Conservation (phyloP, 2,329 filamentous ascomycete genomes). For the Calonectria multiphialidica region DNA sequence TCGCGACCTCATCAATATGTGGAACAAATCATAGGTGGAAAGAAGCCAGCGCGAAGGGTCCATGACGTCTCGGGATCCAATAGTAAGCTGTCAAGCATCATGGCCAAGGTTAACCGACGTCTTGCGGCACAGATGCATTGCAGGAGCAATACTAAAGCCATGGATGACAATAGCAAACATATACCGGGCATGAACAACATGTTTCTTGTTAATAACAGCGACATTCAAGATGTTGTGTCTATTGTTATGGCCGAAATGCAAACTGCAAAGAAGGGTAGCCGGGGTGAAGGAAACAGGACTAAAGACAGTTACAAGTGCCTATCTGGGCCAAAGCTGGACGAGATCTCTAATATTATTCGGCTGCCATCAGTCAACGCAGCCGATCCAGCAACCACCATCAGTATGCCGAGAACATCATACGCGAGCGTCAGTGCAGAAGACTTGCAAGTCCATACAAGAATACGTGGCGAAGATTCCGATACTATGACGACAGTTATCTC, state of each 20-base stretch:
- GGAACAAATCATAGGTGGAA: neutral
- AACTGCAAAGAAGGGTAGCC: conserved; percentile 6
- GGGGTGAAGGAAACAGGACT: conserved; percentile 13
- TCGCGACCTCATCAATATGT: neutral
- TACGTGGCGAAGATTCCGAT: conserved; percentile 30
- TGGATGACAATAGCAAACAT: conserved; percentile 26
- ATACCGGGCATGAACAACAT: conserved; percentile 25
- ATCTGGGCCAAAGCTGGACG: conserved; percentile 36
- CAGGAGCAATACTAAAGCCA: conserved; percentile 29
- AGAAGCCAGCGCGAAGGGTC: neutral
- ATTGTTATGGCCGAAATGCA: conserved; percentile 34
- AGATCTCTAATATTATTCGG: conserved; percentile 38
- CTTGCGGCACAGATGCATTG: conserved; percentile 32
- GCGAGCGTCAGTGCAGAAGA: conserved; percentile 37
- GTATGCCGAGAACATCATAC: conserved; percentile 47
- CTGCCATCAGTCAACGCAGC: conserved; percentile 37
- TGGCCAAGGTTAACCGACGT: conserved; percentile 35
- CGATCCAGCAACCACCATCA: conserved; percentile 51
- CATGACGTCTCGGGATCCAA: neutral
- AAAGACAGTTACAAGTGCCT: conserved; percentile 16
- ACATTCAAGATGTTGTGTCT: conserved; percentile 40
- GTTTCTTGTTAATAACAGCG: conserved; percentile 39
- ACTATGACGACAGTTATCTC: conserved; percentile 46
- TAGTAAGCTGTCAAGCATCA: conserved; percentile 18
- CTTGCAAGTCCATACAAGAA: conserved; percentile 36